Evolutionary conservation across 2,329 filamentous ascomycete species (phyloP).

Genomic region (Hypocrella siamensis): DNA sequence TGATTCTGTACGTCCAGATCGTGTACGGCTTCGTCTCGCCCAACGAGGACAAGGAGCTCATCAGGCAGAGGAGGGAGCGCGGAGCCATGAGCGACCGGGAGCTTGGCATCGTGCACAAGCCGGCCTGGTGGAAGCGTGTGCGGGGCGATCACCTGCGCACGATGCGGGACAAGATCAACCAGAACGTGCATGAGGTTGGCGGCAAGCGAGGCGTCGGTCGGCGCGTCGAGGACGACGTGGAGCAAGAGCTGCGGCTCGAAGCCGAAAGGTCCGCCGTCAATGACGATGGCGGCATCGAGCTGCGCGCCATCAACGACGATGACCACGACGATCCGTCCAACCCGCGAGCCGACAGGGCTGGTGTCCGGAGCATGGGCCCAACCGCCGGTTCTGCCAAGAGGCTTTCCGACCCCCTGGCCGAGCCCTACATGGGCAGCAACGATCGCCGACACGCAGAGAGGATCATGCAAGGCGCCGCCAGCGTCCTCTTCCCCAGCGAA

Average conservation of each 20-base stretch:
- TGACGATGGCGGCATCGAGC: conserved; percentile 22
- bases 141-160: conserved; percentile 26
- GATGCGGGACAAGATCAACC: conserved; percentile 36
- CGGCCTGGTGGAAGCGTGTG: conserved; percentile 49
- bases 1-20: conserved; percentile 40
- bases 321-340: conserved; percentile 9
- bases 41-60: conserved; percentile 57
- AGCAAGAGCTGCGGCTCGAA: conserved; percentile 18
- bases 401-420: neutral
- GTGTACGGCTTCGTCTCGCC: conserved; percentile 42
- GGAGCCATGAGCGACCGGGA: conserved; percentile 40
- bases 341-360: conserved; percentile 15
- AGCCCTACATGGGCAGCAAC: conserved; percentile 24
- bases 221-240: conserved; percentile 22
- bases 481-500: conserved; percentile 32
- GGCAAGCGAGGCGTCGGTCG: conserved; percentile 28
- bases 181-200: conserved; percentile 39
- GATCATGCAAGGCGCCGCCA: conserved; percentile 25
- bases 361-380: conserved; percentile 5
- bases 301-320: conserved; percentile 13
- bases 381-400: neutral
- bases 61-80: conserved; percentile 43
- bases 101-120: conserved; percentile 44
- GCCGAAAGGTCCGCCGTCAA: conserved; percentile 13
- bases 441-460: conserved; percentile 29